A percentile compares a stretch with the other conserved stretches of the same genome.
phyloP scores from a whole-genome alignment of 1,139 yeast genomes.

The Blastobotrys serpentis region DNA sequence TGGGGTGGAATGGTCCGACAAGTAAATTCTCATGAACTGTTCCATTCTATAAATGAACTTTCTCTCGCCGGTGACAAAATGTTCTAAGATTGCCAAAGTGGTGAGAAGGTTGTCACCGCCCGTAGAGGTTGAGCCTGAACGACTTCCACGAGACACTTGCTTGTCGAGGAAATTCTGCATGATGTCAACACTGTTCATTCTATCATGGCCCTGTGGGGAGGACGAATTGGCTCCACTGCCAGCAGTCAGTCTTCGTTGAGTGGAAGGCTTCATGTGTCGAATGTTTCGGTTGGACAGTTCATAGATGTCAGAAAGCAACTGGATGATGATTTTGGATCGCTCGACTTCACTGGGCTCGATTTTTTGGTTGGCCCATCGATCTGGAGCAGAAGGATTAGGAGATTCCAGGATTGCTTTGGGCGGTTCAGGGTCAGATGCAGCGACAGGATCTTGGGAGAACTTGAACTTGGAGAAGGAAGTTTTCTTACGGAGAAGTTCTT shows the following conservation, averaged over 20 bases:
- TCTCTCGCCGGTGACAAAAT: slow-evolving; percentile 27
- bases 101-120: slow-evolving; percentile 12
- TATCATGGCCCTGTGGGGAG: slow-evolving; percentile 14
- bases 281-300: slow-evolving; percentile 24
- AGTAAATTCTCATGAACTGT: slow-evolving; percentile 28
- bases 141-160: slow-evolving; percentile 9
- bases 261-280: slow-evolving; percentile 5
- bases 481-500: slow-evolving; percentile 18
- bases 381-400: slow-evolving; percentile 19
- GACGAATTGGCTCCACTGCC: slow-evolving; percentile 9
- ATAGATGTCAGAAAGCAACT: slow-evolving; percentile 29
- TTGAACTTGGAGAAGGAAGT: slow-evolving; percentile 13
- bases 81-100: slow-evolving; percentile 17
- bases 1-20: slow-evolving; percentile 19
- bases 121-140: slow-evolving; percentile 9
- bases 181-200: slow-evolving; percentile 25
- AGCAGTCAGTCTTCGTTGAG: neutral
- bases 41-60: slow-evolving; percentile 25
- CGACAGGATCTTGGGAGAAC: slow-evolving; percentile 2
- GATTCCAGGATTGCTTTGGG: slow-evolving; percentile 6
- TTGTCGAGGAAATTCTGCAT: slow-evolving; percentile 26
- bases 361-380: slow-evolving; percentile 27
- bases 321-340: slow-evolving; percentile 26
- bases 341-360: slow-evolving; percentile 25
- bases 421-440: slow-evolving; percentile 2